phyloP scores from a whole-genome alignment of 2,329 filamentous ascomycete species.

The Pseudogymnoascus sp. region DNA sequence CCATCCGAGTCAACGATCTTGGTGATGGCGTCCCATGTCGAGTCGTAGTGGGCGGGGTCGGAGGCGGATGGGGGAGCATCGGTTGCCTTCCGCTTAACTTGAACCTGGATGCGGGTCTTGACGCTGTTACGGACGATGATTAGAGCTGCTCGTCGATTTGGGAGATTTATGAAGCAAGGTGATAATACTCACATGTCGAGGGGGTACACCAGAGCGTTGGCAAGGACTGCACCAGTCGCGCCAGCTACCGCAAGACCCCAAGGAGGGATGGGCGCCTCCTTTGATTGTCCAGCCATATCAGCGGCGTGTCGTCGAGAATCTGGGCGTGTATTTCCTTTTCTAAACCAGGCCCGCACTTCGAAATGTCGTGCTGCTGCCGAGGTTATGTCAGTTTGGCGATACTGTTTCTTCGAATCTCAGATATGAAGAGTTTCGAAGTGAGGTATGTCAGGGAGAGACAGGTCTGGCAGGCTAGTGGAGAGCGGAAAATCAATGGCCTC shows the following conservation, averaged over 20 bases:
- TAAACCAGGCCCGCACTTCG: not conserved
- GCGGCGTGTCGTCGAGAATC: not conserved
- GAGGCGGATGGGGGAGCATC: slow-evolving; percentile 34
- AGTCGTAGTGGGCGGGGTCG: slow-evolving; percentile 67
- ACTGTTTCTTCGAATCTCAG: not conserved
- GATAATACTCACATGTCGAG: slow-evolving; percentile 73
- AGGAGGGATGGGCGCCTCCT: slow-evolving; percentile 54
- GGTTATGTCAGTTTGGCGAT: not conserved
- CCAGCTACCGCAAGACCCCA: slow-evolving; percentile 92
- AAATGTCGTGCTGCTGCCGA: slow-evolving; percentile 7
- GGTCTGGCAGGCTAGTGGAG: not conserved
- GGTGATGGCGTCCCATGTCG: slow-evolving; percentile 77
- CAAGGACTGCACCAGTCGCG: slow-evolving; percentile 84
- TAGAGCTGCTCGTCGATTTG: not conserved
- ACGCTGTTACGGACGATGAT: slow-evolving; percentile 49
- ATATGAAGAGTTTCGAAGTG: not conserved
- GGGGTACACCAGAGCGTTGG: slow-evolving; percentile 92
- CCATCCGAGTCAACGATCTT: slow-evolving; percentile 81
- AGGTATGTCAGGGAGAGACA: not conserved
- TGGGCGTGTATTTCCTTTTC: not conserved
- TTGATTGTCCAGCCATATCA: slow-evolving; percentile 22
- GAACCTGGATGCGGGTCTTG: slow-evolving; percentile 92
- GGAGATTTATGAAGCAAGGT: not conserved
- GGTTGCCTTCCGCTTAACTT: slow-evolving; percentile 59
- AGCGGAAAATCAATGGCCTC: slow-evolving; percentile 2